These are phyloP conservation scores for Aaosphaeria pasadenensis DNA, from an alignment of 2,329 filamentous ascomycete species.

Conservation along the genomic window DNA sequence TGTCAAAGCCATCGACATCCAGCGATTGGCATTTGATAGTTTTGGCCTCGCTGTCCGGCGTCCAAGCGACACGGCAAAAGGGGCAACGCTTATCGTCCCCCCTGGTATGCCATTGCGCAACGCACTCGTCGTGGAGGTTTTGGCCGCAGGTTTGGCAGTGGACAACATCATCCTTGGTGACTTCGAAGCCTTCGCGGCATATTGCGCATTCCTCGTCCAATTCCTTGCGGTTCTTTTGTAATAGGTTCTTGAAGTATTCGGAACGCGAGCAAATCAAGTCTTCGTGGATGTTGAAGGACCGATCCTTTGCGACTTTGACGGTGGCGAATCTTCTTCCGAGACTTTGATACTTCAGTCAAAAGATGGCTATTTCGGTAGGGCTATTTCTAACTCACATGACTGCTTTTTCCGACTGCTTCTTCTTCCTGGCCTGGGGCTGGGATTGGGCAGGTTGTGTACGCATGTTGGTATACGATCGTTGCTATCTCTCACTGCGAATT, in stretches of 20 bases:
- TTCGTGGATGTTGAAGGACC: neutral
- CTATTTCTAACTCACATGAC: neutral
- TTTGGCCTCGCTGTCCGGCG: neutral
- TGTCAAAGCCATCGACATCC: neutral
- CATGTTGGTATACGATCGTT: neutral
- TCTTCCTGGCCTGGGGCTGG: neutral
- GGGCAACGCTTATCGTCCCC: neutral
- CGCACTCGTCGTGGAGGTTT: neutral
- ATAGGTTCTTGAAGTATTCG: neutral
- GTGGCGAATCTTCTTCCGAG: neutral
- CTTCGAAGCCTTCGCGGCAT: neutral
- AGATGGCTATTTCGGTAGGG: neutral
- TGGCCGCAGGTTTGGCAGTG: neutral
- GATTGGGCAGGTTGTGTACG: too few species aligned
- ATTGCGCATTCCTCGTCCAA: neutral
- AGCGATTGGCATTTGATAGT: neutral
- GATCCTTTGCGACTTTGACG: neutral
- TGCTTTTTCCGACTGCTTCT: neutral
- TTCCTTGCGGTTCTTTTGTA: neutral
- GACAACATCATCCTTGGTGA: neutral
- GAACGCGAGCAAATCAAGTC: neutral
- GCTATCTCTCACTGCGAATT: neutral
- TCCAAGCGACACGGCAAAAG: neutral
- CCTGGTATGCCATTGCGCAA: neutral
- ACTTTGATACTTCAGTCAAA: neutral